Evolutionary conservation across 2,329 filamentous ascomycete genomes (phyloP).

Genomic region (Claviceps sp.): DNA sequence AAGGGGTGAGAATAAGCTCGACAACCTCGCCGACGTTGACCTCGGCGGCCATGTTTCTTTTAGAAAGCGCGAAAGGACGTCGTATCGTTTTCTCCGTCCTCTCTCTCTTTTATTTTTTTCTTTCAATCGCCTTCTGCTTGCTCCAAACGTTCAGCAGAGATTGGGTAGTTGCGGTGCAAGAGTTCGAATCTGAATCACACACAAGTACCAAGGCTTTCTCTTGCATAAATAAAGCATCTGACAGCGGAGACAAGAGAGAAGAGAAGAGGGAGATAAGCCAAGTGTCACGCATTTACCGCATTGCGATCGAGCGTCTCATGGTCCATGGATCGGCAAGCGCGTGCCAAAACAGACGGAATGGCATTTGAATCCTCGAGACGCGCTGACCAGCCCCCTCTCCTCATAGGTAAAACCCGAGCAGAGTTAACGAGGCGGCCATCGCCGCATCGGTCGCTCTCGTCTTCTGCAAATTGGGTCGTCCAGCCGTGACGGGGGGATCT

Average conservation of each 20-base stretch:
- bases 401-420: neutral
- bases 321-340: neutral
- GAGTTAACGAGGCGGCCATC: neutral
- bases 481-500: neutral
- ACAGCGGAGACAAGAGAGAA: neutral
- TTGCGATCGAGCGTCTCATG: neutral
- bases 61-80: neutral
- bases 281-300: neutral
- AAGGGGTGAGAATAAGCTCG: slow-evolving; percentile 35
- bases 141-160: no score
- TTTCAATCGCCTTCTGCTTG: no score
- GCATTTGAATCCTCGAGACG: neutral
- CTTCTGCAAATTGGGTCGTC: neutral
- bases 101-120: neutral
- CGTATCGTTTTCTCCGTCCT: neutral
- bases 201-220: neutral
- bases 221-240: neutral
- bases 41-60: neutral
- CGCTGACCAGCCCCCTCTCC: neutral
- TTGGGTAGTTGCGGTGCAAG: no score
- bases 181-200: neutral
- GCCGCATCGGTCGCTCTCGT: neutral
- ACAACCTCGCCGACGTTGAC: slow-evolving; percentile 24
- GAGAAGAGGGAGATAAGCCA: neutral
- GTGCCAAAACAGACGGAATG: neutral